These are phyloP conservation scores for Xylaria sp. DNA, from an alignment of 2,329 filamentous ascomycete species.

Conservation along the genomic window DNA sequence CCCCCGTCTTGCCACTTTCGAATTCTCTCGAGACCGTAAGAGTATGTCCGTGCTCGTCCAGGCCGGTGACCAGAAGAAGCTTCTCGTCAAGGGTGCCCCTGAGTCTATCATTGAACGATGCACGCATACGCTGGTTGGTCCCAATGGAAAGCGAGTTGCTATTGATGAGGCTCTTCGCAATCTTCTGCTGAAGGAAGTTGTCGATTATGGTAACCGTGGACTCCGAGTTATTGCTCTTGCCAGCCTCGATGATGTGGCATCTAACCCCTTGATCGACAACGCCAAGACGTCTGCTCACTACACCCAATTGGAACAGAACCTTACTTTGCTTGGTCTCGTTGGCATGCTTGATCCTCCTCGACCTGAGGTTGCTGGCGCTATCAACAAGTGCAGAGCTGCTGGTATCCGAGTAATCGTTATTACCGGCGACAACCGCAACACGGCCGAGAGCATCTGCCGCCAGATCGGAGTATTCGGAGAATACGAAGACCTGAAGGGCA, in stretches of 20 bases:
- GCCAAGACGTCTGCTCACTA: slow-evolving; percentile 85
- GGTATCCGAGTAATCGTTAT: slow-evolving; percentile 97
- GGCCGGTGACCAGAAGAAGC: slow-evolving; percentile 63
- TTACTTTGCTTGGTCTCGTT: slow-evolving; percentile 89
- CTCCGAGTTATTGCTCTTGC: slow-evolving; percentile 93
- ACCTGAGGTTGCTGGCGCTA: slow-evolving; percentile 80
- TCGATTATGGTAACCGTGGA: slow-evolving; percentile 85
- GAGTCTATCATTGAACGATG: slow-evolving; percentile 93
- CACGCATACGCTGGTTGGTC: slow-evolving; percentile 71
- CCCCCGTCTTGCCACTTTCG: slow-evolving; percentile 77
- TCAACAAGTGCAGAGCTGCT: slow-evolving; percentile 82
- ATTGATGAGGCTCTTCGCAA: slow-evolving; percentile 64
- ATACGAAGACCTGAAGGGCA: slow-evolving; percentile 77
- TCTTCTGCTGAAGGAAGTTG: slow-evolving; percentile 71
- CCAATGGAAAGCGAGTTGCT: slow-evolving; percentile 69
- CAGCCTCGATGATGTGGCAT: slow-evolving; percentile 68
- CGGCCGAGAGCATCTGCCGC: slow-evolving; percentile 94
- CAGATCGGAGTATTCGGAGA: slow-evolving; percentile 89
- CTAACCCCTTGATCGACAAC: slow-evolving; percentile 62
- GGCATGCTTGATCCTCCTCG: slow-evolving; percentile 97
- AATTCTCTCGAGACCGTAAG: slow-evolving; percentile 96
- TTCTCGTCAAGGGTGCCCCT: slow-evolving; percentile 93
- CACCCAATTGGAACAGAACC: slow-evolving; percentile 78
- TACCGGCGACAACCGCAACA: slow-evolving; percentile 96
- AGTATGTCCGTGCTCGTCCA: slow-evolving; percentile 96